These are phyloP conservation scores for Mycena maculata DNA, from an alignment of 768 basidiomycete genomes.

Conservation along the genomic window DNA sequence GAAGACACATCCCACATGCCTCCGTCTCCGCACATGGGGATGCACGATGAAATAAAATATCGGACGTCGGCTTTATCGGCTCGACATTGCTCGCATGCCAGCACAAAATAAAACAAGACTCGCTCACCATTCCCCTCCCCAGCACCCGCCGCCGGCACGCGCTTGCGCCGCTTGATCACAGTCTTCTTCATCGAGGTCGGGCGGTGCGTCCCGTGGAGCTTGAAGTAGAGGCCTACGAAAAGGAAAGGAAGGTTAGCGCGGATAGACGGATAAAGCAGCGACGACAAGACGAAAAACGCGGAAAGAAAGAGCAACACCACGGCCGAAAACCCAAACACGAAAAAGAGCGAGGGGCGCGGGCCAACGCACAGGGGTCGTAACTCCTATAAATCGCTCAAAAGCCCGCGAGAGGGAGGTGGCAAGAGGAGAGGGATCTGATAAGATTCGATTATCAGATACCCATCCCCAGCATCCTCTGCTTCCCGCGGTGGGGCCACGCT, in stretches of 20 bases:
- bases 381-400: too few species aligned
- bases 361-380: too few species aligned
- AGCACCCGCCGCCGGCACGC: conserved; percentile 90
- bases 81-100: too few species aligned
- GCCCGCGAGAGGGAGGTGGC: neutral
- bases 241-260: conserved; percentile 10
- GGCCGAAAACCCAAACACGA: too few species aligned
- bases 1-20: too few species aligned
- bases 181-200: conserved; percentile 99
- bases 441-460: too few species aligned
- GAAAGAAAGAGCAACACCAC: neutral
- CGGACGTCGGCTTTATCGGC: conserved; percentile 5
- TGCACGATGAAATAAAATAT: neutral
- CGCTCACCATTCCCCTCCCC: conserved; percentile 27
- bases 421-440: neutral
- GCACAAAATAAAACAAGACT: too few species aligned
- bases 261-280: neutral
- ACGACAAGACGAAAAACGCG: neutral
- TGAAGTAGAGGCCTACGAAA: conserved; percentile 91
- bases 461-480: too few species aligned
- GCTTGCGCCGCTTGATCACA: conserved; percentile 97
- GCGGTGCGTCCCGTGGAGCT: conserved; percentile 95
- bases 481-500: too few species aligned
- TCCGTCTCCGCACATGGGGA: too few species aligned
- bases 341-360: too few species aligned